These are phyloP conservation scores for Anisodus tanguticus DNA, from an alignment of 257 asterid genomes.

Conservation along the genomic window DNA sequence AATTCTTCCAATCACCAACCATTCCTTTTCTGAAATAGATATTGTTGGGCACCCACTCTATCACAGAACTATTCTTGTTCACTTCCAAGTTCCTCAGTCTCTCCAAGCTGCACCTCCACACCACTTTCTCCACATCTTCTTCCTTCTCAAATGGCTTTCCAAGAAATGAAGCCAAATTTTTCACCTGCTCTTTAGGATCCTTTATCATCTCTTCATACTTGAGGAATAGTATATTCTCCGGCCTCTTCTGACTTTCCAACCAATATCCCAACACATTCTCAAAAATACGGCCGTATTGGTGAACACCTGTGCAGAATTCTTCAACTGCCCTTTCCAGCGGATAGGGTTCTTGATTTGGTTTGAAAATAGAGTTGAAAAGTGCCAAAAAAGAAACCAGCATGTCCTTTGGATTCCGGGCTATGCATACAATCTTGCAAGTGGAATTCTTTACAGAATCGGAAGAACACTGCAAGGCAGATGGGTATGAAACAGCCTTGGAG, in stretches of 20 bases:
- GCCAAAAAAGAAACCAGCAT: slow-evolving; percentile 21
- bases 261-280: slow-evolving; percentile 25
- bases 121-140: slow-evolving; percentile 34
- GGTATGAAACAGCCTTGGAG: slow-evolving; percentile 38
- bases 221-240: slow-evolving; percentile 42
- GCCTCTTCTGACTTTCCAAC: slow-evolving; percentile 38
- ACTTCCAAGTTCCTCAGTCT: slow-evolving; percentile 47
- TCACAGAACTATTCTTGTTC: slow-evolving; percentile 36
- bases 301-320: slow-evolving; percentile 11
- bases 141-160: slow-evolving; percentile 39
- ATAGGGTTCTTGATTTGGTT: slow-evolving; percentile 6
- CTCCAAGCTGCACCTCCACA: slow-evolving; percentile 45
- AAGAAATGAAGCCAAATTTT: slow-evolving; percentile 40
- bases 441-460: slow-evolving; percentile 34
- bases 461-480: slow-evolving; percentile 22
- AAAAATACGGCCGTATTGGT: no score
- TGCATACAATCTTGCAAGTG: slow-evolving; percentile 42
- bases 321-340: slow-evolving; percentile 45
- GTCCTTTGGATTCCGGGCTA: slow-evolving; percentile 48
- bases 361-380: no score
- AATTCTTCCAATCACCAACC: no score
- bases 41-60: slow-evolving; percentile 38
- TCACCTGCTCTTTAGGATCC: slow-evolving; percentile 39
- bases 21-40: slow-evolving; percentile 36
- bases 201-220: slow-evolving; percentile 42